Conservation (phyloP, 345 rosid genomes). For the Hypericum androsaemum region DNA sequence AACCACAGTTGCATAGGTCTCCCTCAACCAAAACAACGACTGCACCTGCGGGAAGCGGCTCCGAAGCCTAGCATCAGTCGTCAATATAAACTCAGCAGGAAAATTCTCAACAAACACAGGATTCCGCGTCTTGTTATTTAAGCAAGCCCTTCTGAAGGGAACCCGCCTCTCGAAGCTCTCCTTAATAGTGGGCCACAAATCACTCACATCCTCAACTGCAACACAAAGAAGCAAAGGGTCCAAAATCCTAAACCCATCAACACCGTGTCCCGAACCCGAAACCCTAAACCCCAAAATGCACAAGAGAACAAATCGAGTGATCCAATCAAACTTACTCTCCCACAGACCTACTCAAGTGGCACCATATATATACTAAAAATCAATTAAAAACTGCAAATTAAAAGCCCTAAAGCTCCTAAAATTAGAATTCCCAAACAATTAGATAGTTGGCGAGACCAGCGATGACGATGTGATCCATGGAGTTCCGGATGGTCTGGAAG, state of each 20-base stretch:
- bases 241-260: not conserved
- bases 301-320: too few species aligned
- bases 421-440: not conserved
- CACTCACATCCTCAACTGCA: conserved; percentile 93
- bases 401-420: not conserved
- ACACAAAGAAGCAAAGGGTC: not conserved
- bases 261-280: too few species aligned
- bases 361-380: not conserved
- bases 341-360: too few species aligned
- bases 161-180: conserved; percentile 54
- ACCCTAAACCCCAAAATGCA: too few species aligned
- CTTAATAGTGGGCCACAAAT: conserved; percentile 82
- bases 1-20: conserved; percentile 82
- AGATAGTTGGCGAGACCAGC: too few species aligned
- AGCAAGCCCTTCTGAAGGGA: conserved; percentile 60
- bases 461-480: conserved; percentile 68
- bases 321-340: too few species aligned
- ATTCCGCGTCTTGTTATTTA: conserved; percentile 88
- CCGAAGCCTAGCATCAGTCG: conserved; percentile 84
- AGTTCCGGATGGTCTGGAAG: conserved; percentile 71
- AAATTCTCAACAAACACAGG: conserved; percentile 69
- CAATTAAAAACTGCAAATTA: not conserved
- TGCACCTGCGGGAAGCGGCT: conserved; percentile 92
- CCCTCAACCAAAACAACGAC: conserved; percentile 74
- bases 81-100: conserved; percentile 69